Evolutionary conservation across 352 stramenopile genomes (phyloP).

Genomic region (Phytophthora parvispora): DNA sequence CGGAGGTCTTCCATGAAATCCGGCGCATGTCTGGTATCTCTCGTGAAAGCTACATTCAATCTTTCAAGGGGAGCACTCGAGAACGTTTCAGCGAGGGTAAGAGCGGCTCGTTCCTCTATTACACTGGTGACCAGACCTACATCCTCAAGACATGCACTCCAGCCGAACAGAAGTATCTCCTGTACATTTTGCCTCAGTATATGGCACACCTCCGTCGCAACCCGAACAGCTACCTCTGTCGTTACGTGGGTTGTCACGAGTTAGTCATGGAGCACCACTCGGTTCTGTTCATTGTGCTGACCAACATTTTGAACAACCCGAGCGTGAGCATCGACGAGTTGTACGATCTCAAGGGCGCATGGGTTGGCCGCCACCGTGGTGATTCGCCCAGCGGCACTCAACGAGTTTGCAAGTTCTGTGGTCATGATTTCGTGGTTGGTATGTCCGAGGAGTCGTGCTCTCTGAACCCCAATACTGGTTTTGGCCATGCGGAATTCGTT

Average conservation of each 20-base stretch:
- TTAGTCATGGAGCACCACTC: conserved; percentile 89
- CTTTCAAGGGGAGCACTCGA: conserved; percentile 81
- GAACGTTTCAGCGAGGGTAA: conserved; percentile 93
- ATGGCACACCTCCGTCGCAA: conserved; percentile 83
- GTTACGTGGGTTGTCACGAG: conserved; percentile 91
- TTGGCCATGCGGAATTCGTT: conserved; percentile 82
- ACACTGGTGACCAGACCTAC: conserved; percentile 89
- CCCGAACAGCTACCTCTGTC: conserved; percentile 90
- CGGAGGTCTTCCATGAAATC: conserved; percentile 85
- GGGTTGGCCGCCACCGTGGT: conserved; percentile 83
- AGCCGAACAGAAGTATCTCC: conserved; percentile 84
- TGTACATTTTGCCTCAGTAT: conserved; percentile 92
- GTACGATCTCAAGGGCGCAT: conserved; percentile 93
- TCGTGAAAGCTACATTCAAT: conserved; percentile 78
- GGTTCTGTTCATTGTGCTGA: conserved; percentile 90
- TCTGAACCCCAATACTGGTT: conserved; percentile 67
- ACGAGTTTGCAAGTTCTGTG: conserved; percentile 90
- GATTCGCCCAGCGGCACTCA: conserved; percentile 75
- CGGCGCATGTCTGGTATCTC: conserved; percentile 84
- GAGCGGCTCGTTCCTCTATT: conserved; percentile 92
- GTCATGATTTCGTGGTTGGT: conserved; percentile 87
- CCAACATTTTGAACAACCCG: conserved; percentile 91
- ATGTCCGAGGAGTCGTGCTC: conserved; percentile 86
- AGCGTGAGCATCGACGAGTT: conserved; percentile 89
- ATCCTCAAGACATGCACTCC: conserved; percentile 93